Conservation (phyloP, 2,329 filamentous ascomycete genomes). For the Fusarium staphyleae region DNA sequence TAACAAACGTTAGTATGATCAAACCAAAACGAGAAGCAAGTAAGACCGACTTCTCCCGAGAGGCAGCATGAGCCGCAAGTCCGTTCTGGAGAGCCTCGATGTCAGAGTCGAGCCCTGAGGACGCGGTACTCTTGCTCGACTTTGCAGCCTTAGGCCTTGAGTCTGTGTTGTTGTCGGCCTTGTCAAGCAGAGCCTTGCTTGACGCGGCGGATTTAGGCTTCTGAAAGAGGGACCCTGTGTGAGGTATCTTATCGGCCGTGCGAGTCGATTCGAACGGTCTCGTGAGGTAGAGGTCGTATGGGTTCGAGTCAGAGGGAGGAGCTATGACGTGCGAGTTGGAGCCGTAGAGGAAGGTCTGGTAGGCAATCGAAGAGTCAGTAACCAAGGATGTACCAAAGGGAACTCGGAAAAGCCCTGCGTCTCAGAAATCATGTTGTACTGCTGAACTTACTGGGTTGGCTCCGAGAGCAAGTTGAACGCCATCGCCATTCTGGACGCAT, state of each 20-base stretch:
- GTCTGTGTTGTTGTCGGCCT: constrained; percentile 43
- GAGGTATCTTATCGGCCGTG: constrained; percentile 57
- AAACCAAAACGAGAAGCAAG: constrained; percentile 14
- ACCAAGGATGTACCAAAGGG: background rate
- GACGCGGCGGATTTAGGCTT: constrained; percentile 44
- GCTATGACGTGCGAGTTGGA: constrained; percentile 57
- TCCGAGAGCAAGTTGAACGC: constrained; percentile 65
- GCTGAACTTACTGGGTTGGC: constrained; percentile 62
- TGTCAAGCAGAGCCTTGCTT: constrained; percentile 39
- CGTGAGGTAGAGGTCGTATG: constrained; percentile 65
- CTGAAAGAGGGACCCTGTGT: constrained; percentile 60
- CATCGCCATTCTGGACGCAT: constrained; percentile 63
- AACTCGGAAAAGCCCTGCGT: background rate
- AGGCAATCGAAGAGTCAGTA: constrained; percentile 23
- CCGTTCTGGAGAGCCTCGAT: constrained; percentile 57
- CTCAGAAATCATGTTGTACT: background rate
- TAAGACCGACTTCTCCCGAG: constrained; percentile 47
- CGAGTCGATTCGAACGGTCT: constrained; percentile 57
- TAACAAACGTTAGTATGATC: constrained; percentile 39
- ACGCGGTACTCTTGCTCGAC: constrained; percentile 47
- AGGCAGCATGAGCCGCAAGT: constrained; percentile 47
- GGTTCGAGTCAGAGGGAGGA: constrained; percentile 53
- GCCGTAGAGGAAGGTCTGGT: constrained; percentile 63
- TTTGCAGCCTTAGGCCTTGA: constrained; percentile 43
- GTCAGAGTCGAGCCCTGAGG: constrained; percentile 57